Conservation (phyloP, 331 rosid species). For the Stylosanthes scabra region DNA sequence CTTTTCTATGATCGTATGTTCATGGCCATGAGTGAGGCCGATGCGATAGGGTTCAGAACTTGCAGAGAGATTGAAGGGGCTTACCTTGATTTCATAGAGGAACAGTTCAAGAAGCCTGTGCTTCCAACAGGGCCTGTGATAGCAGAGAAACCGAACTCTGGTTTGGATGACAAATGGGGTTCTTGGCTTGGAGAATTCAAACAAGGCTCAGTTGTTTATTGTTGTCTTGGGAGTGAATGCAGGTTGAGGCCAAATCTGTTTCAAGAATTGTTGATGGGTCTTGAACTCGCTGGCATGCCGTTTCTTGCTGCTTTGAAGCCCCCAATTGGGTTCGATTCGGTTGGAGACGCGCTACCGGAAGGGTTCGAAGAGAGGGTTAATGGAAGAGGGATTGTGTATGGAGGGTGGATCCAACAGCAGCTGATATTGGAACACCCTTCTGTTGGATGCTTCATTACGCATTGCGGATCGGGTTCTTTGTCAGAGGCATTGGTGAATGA, state of each 20-base stretch:
- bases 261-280: slow-evolving; percentile 54
- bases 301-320: slow-evolving; percentile 58
- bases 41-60: slow-evolving; percentile 48
- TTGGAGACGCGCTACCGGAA: slow-evolving; percentile 54
- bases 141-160: slow-evolving; percentile 30
- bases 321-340: slow-evolving; percentile 44
- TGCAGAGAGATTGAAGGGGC: slow-evolving; percentile 65
- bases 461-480: slow-evolving; percentile 59
- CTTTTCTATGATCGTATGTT: slow-evolving; percentile 43
- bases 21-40: slow-evolving; percentile 34
- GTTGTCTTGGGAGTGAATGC: slow-evolving; percentile 65
- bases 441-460: slow-evolving; percentile 55
- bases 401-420: slow-evolving; percentile 50
- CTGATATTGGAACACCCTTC: slow-evolving; percentile 47
- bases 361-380: slow-evolving; percentile 48
- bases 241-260: slow-evolving; percentile 41
- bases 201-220: slow-evolving; percentile 45
- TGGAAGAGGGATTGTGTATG: slow-evolving; percentile 44
- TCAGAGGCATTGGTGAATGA: slow-evolving; percentile 55
- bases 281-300: slow-evolving; percentile 54
- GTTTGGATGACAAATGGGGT: slow-evolving; percentile 52
- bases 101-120: slow-evolving; percentile 42
- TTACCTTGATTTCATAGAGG: slow-evolving; percentile 38
- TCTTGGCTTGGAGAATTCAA: slow-evolving; percentile 45
- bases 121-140: slow-evolving; percentile 50